phyloP scores from a whole-genome alignment of 306 rosid genomes.

The Quercus robur region DNA sequence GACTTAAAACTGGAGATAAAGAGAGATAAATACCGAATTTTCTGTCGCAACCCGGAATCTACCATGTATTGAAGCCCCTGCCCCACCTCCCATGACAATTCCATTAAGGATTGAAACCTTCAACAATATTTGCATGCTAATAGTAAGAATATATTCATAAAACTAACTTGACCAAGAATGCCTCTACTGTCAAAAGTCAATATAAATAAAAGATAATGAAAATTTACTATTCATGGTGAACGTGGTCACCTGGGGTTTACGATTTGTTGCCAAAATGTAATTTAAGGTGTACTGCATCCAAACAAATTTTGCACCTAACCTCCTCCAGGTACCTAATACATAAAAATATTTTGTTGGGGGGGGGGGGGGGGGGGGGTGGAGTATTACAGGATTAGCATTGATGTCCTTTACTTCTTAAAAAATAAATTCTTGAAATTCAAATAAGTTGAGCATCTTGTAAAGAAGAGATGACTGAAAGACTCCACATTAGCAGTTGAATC shows the following conservation, averaged over 20 bases:
- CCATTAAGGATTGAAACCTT: slow-evolving; percentile 93
- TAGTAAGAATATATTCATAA: slow-evolving; percentile 2
- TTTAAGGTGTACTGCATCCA: slow-evolving; percentile 56
- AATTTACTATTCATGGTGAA: background rate
- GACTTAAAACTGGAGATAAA: background rate
- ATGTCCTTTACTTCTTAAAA: background rate
- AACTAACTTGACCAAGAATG: background rate
- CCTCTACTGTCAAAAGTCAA: background rate
- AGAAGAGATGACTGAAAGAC: background rate
- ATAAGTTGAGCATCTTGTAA: background rate
- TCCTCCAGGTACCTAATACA: slow-evolving; percentile 69
- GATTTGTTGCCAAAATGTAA: slow-evolving; percentile 82
- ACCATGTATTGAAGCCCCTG: slow-evolving; percentile 87
- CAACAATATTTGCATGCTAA: slow-evolving; percentile 22
- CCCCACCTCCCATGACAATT: slow-evolving; percentile 97
- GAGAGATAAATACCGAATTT: slow-evolving; percentile 53
- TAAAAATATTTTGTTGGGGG: slow-evolving; percentile 2
- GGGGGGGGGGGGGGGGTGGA: background rate
- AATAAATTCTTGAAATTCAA: background rate
- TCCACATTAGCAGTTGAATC: background rate
- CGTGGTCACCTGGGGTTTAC: slow-evolving; percentile 79
- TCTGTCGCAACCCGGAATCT: slow-evolving; percentile 88
- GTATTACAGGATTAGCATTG: background rate
- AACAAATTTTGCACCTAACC: slow-evolving; percentile 52
- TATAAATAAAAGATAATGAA: background rate